A percentile compares a stretch with the other conserved stretches of the same genome.
Evolutionary conservation across 495 filamentous ascomycete genomes (phyloP).

Genomic region (Hyphodiscus hymeniophilus): DNA sequence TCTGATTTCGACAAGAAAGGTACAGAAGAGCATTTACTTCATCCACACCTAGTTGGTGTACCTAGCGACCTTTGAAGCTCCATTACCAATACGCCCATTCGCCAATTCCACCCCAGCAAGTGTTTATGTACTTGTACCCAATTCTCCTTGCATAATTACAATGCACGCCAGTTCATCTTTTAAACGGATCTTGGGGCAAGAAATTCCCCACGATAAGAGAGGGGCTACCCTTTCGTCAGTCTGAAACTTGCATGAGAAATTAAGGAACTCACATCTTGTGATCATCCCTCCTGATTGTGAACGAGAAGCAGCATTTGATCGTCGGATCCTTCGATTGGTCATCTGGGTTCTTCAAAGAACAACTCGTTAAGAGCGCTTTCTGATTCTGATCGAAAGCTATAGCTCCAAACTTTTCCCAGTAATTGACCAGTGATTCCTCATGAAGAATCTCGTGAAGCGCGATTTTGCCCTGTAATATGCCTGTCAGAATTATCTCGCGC

Average conservation of each 20-base stretch:
- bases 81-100: not conserved
- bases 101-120: slow-evolving; percentile 1
- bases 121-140: slow-evolving; percentile 1
- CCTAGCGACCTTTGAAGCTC: not conserved
- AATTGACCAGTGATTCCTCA: slow-evolving; percentile 88
- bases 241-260: not conserved
- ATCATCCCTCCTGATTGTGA: slow-evolving; percentile 87
- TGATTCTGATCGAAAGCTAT: slow-evolving; percentile 96
- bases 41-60: too few relatives aligned
- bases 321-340: slow-evolving; percentile 60
- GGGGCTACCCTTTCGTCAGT: too few relatives aligned
- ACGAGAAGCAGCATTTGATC: slow-evolving; percentile 93
- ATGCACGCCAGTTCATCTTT: slow-evolving; percentile 12
- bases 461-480: slow-evolving; percentile 71
- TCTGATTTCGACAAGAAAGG: too few relatives aligned
- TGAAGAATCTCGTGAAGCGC: slow-evolving; percentile 92
- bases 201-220: slow-evolving; percentile 96
- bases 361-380: slow-evolving; percentile 93
- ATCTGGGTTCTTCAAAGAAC: slow-evolving; percentile 80
- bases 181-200: slow-evolving; percentile 52
- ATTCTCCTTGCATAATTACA: not conserved
- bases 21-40: too few relatives aligned
- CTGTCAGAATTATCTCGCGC: slow-evolving; percentile 1
- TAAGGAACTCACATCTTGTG: slow-evolving; percentile 79
- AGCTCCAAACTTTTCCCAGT: slow-evolving; percentile 99